Evolutionary conservation across 169 alveolate species (phyloP), one percentile per base, ranked within the genome.

Genomic region (Plasmodium reichenowi): DNA sequence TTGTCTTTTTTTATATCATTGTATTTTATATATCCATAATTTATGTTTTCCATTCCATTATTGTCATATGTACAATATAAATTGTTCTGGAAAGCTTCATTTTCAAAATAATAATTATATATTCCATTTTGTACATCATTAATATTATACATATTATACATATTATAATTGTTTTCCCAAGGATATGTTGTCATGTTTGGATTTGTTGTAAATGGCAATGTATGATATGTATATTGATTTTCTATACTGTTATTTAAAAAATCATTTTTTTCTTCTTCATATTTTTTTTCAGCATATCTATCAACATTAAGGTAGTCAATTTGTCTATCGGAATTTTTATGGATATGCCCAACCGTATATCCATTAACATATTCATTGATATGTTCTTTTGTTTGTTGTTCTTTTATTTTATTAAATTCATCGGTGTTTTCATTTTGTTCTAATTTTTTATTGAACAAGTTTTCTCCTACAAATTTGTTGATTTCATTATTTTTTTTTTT

Each of bases 401-500:
- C 67, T 17, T 29, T 62, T 62, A 29, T 43, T 47, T 24, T 60
- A 26, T 38, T 38, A 38, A 38, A 38, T 6, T n/a, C 29, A 8
- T 74, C 10, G 15, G 10, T 24, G 12, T 56, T 29, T 24, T 73
- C 71, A 47, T 73, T 12, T 66, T 66, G 13, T 4, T 2, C 74
- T 66, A 29, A 17, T 38, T 32, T 32, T 67, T 58, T 47, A 58
- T 38, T 38, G 47, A 38, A 38, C 47, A 38, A 38, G 9, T 0
- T 38, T 38, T 5, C 88, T 60, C 32, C 32, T 32, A 45, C 56
- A 22, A 60, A 20, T 74, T 45, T 74, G 59, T 74, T 43, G 26
- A 38, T 15, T 29, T 74, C 24, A 5, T 24, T 74, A 26, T 74
- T 60, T 60, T 60, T 60, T 60, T 74, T 74, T 43, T 74, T 60